phyloP scores from a whole-genome alignment of 73 alveolate genomes.

The Symbiodinium natans region DNA sequence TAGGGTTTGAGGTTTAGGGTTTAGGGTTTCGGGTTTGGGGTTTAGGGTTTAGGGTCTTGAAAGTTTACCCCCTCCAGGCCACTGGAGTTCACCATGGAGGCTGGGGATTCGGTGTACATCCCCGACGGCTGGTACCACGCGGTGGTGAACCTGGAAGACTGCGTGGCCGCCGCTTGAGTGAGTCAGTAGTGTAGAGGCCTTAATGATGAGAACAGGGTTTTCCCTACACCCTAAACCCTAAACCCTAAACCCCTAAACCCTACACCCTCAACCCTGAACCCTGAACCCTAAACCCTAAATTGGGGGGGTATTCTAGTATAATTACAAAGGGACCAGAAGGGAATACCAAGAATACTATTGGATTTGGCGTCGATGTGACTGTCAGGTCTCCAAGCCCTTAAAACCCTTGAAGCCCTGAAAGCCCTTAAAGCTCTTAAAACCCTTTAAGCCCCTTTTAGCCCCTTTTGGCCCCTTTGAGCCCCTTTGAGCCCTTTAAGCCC shows the following conservation, averaged over 20 bases:
- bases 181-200: neutral
- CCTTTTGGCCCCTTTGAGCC: neutral
- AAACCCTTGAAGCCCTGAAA: neutral
- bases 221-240: no score
- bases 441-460: neutral
- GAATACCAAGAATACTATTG: neutral
- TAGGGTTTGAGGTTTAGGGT: neutral
- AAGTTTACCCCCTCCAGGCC: conserved; percentile 10
- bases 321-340: no score
- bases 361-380: no score
- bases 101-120: conserved; percentile 44
- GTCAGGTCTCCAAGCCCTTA: neutral
- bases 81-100: conserved; percentile 39
- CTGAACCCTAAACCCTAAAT: no score
- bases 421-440: neutral
- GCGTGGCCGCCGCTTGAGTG: conserved; percentile 42
- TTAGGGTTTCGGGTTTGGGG: neutral
- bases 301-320: no score
- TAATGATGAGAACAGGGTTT: neutral
- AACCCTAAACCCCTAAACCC: no score
- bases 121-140: conserved; percentile 88
- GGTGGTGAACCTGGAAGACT: conserved; percentile 73
- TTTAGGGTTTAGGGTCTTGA: neutral
- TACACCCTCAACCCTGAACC: no score
- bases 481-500: no score